Conservation (phyloP, 2,329 filamentous ascomycete genomes). For the Penicillium occitanis region DNA sequence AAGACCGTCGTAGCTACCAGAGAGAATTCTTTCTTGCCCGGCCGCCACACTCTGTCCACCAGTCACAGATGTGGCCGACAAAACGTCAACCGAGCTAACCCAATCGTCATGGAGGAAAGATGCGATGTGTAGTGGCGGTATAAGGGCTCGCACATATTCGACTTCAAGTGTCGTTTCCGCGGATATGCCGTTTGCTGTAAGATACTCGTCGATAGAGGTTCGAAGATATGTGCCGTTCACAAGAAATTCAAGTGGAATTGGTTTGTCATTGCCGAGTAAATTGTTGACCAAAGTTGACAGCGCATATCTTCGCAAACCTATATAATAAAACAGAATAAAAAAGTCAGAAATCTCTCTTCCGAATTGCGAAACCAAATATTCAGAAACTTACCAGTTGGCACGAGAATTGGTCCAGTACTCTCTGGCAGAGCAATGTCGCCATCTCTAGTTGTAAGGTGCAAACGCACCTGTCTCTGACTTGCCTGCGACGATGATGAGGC, state of each 20-base stretch:
- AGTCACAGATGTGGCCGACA: conserved; percentile 63
- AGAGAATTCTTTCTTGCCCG: conserved; percentile 73
- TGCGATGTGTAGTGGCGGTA: conserved; percentile 84
- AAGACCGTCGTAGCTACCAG: conserved; percentile 88
- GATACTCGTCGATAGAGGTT: conserved; percentile 85
- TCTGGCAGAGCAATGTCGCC: conserved; percentile 55
- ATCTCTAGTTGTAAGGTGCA: conserved; percentile 56
- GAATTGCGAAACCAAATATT: not conserved
- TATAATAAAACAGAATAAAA: not conserved
- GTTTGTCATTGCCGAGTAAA: conserved; percentile 56
- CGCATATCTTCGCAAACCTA: conserved; percentile 57
- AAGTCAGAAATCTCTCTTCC: not conserved
- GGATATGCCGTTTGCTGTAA: conserved; percentile 81
- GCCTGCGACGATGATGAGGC: conserved; percentile 26
- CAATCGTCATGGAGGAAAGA: conserved; percentile 98
- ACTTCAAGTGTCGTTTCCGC: conserved; percentile 82
- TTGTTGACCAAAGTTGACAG: conserved; percentile 65
- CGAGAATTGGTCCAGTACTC: conserved; percentile 56
- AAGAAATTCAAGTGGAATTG: conserved; percentile 76
- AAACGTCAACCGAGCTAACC: conserved; percentile 82
- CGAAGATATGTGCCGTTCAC: conserved; percentile 91
- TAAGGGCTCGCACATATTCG: conserved; percentile 88
- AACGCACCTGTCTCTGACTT: conserved; percentile 51
- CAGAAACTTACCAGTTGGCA: conserved; percentile 52
- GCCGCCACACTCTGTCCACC: conserved; percentile 50